Evolutionary conservation across 176 grass and related monocot species (phyloP).

Genomic region (Eremochloa ophiuroides): DNA sequence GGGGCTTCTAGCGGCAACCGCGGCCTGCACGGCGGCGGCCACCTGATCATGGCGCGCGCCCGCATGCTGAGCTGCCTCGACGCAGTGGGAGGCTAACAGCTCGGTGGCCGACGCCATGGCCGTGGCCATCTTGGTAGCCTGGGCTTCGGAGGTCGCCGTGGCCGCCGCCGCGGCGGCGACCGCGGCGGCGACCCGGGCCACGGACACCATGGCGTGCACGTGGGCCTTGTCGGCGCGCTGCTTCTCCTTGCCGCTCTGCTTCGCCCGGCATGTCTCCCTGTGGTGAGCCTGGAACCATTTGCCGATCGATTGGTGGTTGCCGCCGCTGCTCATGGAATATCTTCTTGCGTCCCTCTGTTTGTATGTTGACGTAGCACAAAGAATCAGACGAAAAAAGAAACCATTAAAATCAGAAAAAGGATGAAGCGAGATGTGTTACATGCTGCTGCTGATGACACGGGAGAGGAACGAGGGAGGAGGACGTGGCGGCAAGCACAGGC

Average conservation of each 20-base stretch:
- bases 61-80: slow-evolving; percentile 68
- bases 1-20: slow-evolving; percentile 58
- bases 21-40: slow-evolving; percentile 57
- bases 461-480: slow-evolving; percentile 21
- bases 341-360: slow-evolving; percentile 12
- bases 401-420: background rate
- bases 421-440: background rate
- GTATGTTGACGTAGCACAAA: background rate
- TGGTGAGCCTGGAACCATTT: slow-evolving; percentile 70
- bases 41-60: slow-evolving; percentile 65
- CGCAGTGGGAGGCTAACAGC: slow-evolving; percentile 77
- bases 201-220: slow-evolving; percentile 75
- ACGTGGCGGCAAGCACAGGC: slow-evolving; percentile 33
- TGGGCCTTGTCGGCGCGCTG: slow-evolving; percentile 64
- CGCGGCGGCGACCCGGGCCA: slow-evolving; percentile 72
- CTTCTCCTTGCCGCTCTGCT: slow-evolving; percentile 76
- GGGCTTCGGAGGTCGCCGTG: slow-evolving; percentile 45
- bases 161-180: slow-evolving; percentile 57
- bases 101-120: slow-evolving; percentile 82
- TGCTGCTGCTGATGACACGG: slow-evolving; percentile 19
- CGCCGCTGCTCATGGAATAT: slow-evolving; percentile 44
- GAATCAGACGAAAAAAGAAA: background rate
- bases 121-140: slow-evolving; percentile 59
- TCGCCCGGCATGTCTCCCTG: slow-evolving; percentile 48
- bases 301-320: slow-evolving; percentile 51